A percentile compares a stretch with the other conserved stretches of the same genome.
These are phyloP conservation scores for Cytospora paraplurivora DNA, from an alignment of 2,329 filamentous ascomycete species.

Conservation along the genomic window DNA sequence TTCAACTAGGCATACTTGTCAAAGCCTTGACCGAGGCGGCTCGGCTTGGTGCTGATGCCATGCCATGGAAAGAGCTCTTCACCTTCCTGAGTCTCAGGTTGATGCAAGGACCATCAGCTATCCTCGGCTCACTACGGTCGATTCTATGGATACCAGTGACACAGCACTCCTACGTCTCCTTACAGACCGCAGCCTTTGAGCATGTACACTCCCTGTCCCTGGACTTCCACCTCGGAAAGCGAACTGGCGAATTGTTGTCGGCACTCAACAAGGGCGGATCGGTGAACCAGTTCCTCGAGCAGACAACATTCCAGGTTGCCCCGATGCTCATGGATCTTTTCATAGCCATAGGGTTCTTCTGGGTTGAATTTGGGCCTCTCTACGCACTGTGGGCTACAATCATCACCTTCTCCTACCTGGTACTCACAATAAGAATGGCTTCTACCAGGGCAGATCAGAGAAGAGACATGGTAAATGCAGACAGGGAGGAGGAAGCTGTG, in stretches of 20 bases:
- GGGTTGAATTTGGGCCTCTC: conserved; percentile 78
- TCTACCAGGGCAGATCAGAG: conserved; percentile 89
- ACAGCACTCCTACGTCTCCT: conserved; percentile 92
- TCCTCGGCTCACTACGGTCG: conserved; percentile 80
- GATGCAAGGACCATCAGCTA: conserved; percentile 84
- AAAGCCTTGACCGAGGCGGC: conserved; percentile 62
- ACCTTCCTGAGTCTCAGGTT: conserved; percentile 78
- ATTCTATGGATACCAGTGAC: conserved; percentile 95
- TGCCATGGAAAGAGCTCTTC: conserved; percentile 74
- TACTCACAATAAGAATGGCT: conserved; percentile 94
- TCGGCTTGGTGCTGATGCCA: conserved; percentile 44
- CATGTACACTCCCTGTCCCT: conserved; percentile 94
- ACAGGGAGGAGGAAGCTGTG: conserved; percentile 92
- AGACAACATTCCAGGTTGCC: conserved; percentile 92
- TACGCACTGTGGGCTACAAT: conserved; percentile 89
- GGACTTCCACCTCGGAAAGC: conserved; percentile 95
- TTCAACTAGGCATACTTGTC: conserved; percentile 80
- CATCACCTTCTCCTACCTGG: conserved; percentile 94
- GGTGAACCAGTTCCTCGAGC: conserved; percentile 95
- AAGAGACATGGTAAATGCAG: conserved; percentile 91
- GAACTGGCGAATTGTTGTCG: conserved; percentile 93
- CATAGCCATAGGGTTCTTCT: conserved; percentile 81
- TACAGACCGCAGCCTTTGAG: conserved; percentile 94
- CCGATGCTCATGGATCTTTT: conserved; percentile 92
- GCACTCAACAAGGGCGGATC: conserved; percentile 94